Conservation (phyloP, 768 basidiomycete species). For the Crassisporium funariophilum region DNA sequence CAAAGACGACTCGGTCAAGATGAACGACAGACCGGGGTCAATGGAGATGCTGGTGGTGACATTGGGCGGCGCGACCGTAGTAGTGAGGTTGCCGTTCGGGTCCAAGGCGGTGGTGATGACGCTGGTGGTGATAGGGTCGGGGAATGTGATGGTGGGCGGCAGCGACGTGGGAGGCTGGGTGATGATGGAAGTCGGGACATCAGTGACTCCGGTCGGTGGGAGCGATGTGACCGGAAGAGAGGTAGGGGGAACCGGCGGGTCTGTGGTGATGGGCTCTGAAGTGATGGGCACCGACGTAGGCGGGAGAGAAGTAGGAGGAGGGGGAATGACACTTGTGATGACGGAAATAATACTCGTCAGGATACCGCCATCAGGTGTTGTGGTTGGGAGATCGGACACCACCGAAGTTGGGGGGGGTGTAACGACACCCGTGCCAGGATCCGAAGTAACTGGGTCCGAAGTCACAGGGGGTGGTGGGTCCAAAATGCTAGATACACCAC, state of each 20-base stretch:
- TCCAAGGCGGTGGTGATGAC: slow-evolving; percentile 11
- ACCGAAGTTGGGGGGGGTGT: background rate
- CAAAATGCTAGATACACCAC: background rate
- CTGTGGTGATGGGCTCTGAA: slow-evolving; percentile 1
- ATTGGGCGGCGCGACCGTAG: slow-evolving; percentile 6
- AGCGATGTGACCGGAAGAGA: background rate
- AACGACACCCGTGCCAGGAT: too few species aligned
- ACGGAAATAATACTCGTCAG: slow-evolving; percentile 9
- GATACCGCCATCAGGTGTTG: background rate
- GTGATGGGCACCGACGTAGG: slow-evolving; percentile 5
- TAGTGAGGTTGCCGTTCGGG: too few species aligned
- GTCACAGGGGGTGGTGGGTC: too few species aligned
- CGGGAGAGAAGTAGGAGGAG: slow-evolving; percentile 2
- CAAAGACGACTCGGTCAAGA: slow-evolving; percentile 45
- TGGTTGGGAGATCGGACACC: slow-evolving; percentile 1
- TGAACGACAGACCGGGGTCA: slow-evolving; percentile 44
- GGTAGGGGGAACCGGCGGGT: slow-evolving; percentile 4
- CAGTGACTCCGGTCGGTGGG: background rate
- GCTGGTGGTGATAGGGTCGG: slow-evolving; percentile 6
- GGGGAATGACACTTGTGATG: slow-evolving; percentile 1
- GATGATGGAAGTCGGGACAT: background rate
- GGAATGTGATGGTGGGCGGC: slow-evolving; percentile 19
- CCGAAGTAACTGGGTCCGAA: too few species aligned
- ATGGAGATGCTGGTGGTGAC: slow-evolving; percentile 32
- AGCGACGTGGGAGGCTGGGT: slow-evolving; percentile 4